phyloP scores from a whole-genome alignment of 805 yeast species.

The Candida corydali region DNA sequence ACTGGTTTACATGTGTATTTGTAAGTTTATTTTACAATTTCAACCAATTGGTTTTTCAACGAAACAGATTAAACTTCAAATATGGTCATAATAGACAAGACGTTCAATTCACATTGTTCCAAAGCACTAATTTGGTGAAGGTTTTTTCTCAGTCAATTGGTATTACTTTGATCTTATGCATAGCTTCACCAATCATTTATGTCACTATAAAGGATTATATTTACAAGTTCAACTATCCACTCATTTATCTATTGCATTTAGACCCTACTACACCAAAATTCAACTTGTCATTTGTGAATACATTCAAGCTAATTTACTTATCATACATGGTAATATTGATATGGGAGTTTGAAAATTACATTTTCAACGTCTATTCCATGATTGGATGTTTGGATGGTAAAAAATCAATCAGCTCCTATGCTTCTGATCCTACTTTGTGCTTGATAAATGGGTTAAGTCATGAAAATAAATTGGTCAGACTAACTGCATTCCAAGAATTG shows the following conservation, averaged over 20 bases:
- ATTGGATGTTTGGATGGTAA: slow-evolving; percentile 71
- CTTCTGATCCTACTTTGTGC: slow-evolving; percentile 61
- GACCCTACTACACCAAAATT: slow-evolving; percentile 40
- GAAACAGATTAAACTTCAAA: slow-evolving; percentile 49
- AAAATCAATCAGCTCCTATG: slow-evolving; percentile 54
- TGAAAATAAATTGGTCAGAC: slow-evolving; percentile 29
- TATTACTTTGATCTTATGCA: slow-evolving; percentile 22
- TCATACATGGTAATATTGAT: slow-evolving; percentile 32
- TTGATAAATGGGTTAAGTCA: slow-evolving; percentile 55
- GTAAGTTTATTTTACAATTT: slow-evolving; percentile 44
- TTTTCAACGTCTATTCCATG: slow-evolving; percentile 62
- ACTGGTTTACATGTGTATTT: slow-evolving; percentile 42
- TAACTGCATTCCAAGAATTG: slow-evolving; percentile 74
- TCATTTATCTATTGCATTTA: slow-evolving; percentile 27
- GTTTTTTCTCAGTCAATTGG: slow-evolving; percentile 37
- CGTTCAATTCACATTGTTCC: slow-evolving; percentile 32
- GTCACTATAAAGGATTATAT: slow-evolving; percentile 36
- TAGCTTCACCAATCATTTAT: slow-evolving; percentile 38
- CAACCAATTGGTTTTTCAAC: slow-evolving; percentile 50
- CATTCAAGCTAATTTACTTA: slow-evolving; percentile 24
- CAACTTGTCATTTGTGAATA: slow-evolving; percentile 25
- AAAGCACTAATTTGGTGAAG: slow-evolving; percentile 15
- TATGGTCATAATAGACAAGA: slow-evolving; percentile 37
- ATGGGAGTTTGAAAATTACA: slow-evolving; percentile 56
- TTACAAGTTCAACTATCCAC: slow-evolving; percentile 32